Conservation (phyloP, 2,329 filamentous ascomycete species). For the Fusarium tupiense region DNA sequence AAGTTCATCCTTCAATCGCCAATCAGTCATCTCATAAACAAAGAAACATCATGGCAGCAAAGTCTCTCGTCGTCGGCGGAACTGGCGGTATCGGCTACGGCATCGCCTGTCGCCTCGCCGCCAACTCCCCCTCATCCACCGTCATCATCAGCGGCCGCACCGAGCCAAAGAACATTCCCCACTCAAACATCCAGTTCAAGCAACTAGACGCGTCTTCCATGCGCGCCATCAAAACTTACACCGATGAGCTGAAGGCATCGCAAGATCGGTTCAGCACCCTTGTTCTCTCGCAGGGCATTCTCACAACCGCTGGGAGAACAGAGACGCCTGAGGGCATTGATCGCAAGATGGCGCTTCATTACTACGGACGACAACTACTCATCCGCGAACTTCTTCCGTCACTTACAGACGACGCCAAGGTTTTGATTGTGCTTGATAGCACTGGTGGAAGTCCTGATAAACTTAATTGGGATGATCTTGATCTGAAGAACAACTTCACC, state of each 20-base stretch:
- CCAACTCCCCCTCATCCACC: slow-evolving; percentile 35
- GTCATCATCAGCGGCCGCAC: slow-evolving; percentile 49
- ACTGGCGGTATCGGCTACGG: slow-evolving; percentile 50
- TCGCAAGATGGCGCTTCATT: slow-evolving; percentile 57
- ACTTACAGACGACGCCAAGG: slow-evolving; percentile 49
- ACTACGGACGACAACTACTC: slow-evolving; percentile 57
- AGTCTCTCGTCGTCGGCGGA: slow-evolving; percentile 49
- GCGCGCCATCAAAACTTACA: slow-evolving; percentile 48
- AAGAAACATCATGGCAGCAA: slow-evolving; percentile 23
- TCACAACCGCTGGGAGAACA: slow-evolving; percentile 48
- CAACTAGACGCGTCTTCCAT: slow-evolving; percentile 48
- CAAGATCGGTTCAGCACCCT: slow-evolving; percentile 49
- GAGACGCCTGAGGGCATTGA: slow-evolving; percentile 58
- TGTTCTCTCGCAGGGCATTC: slow-evolving; percentile 52
- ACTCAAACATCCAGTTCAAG: slow-evolving; percentile 48
- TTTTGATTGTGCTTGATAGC: slow-evolving; percentile 52
- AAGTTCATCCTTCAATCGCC: not conserved
- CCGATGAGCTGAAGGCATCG: slow-evolving; percentile 38
- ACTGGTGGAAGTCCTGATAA: slow-evolving; percentile 44
- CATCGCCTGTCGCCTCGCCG: slow-evolving; percentile 49
- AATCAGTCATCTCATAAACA: too few relatives aligned
- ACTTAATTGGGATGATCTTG: slow-evolving; percentile 53
- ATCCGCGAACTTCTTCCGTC: slow-evolving; percentile 52
- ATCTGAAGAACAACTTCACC: slow-evolving; percentile 49
- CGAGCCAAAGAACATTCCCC: slow-evolving; percentile 43